Base-by-base conservation (phyloP, 2,329 filamentous ascomycete species). In the Thelonectria blattea region DNA sequence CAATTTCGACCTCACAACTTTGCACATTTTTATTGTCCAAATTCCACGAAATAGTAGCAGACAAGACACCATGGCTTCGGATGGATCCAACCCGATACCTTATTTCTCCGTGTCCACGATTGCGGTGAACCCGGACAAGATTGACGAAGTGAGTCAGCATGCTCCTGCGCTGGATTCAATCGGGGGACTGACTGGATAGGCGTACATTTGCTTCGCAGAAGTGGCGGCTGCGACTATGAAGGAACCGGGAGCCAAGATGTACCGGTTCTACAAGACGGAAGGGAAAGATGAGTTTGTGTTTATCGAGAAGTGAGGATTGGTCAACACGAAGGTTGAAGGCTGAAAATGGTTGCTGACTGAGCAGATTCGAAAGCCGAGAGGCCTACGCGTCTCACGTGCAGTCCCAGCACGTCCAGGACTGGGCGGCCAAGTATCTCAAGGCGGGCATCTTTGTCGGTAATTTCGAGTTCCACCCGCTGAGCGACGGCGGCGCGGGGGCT, bases 261-360 rank as follows among this genome's bases (percentile, higher is more conserved):
- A 64, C 17, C 58, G 62, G 14, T 61, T 58, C 43, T 64, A 56
- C 51, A 64, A 64, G 32, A 46, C 49, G 4, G 62, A 61, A 27
- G 58, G 58, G 2, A 64, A 64, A 12, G 51, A 64, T 22, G 58
- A 64, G 24, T 64, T 64, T 48, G 55, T 64, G 4, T 59, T 55
- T 46, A 62, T 64, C 14, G 58, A 64, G 24, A 64, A 61, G 62
- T 64, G 34, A 6, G 11, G 2, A 17, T 17, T 4, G 2, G 37
- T 9, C 37, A 9, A 24, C 41, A 27, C n/a, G 5, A 5, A 3
- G 15, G 3, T 15, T 24, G 9, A 6, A 10, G 22, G 46, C 27
- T 2, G 2, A 2, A 4, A 10, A 12, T 30, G 15, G 3, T 15
- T 30, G 52, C 2, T n/a, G 11, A 47, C 22, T 9, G 10, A 17